Base-by-base conservation (phyloP, 2,329 filamentous ascomycete genomes). In the Aureobasidium sp. region DNA sequence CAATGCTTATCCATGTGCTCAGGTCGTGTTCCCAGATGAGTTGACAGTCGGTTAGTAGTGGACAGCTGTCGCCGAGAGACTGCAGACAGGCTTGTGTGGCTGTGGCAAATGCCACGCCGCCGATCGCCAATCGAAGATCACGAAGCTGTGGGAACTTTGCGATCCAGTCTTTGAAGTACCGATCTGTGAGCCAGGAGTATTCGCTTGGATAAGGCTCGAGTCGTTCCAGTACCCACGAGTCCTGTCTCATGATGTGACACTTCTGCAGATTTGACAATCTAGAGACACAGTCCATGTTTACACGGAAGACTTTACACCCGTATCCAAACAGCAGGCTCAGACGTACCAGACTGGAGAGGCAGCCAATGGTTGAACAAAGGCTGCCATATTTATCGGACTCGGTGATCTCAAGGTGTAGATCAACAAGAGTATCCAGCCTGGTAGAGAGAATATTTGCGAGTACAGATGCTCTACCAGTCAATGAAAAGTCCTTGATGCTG, bases 381-480 rank as follows among this genome's bases (percentile, higher is more conserved):
- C 9, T 34, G 27, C 20, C 8, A 1, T 1, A 0, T 4, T 36
- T 6, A 5, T 20, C 31, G 12, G 34, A 1, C 1, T 20, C 31
- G 12, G 20, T 2, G 7, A 36, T 11, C 2, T 11, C 29, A 5
- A 51, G 27, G 1, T 8, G 1, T 11, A 51, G 3, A 9, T 34
- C n/a, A 17, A 51, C 1, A 1, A 51, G 31, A 36, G 29, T 51
- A 2, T 3, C 0, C 1, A n/a, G 17, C 2, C n/a, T n/a, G n/a
- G n/a, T 22, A 17, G 47, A 36, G 0, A 49, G 47, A 34, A 49
- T 17, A n/a, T 15, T 3, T 6, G 1, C 12, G 15, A 45, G 3
- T 22, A 4, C 11, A 17, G 7, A 7, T 9, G 25, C 2, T 8
- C 1, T 8, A 3, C 12, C 6, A 1, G 2, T 5, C 2, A 29